Base-by-base conservation (phyloP, 2,329 filamentous ascomycete species). In the Blumeria hordei region DNA sequence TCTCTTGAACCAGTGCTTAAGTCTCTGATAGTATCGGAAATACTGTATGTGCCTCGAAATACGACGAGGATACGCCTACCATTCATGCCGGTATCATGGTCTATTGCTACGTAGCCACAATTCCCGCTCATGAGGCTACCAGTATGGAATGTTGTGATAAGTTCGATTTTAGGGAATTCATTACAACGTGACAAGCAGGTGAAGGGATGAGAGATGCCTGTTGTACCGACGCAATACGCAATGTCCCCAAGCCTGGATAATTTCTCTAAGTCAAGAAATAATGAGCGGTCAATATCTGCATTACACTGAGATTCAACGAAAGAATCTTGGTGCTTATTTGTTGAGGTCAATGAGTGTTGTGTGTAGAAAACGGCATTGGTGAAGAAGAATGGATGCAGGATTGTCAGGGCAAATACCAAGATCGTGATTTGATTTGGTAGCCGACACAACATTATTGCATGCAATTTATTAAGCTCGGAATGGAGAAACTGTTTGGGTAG, bases 11-110 rank as follows among this genome's bases (percentile, higher is more conserved):
- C 74, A 1, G 88, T 93, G 59, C 85, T 88, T 55, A 98, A 73
- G 69, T 98, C 92, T 53, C 88, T 75, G 58, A 98, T 81, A 11
- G 88, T 88, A 66, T 96, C 94, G 54, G 87, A 77, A 62, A 98
- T 75, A 60, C 88, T 94, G 68, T 96, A 95, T 12, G 92, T 96
- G 28, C 92, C 92, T 50, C 92, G 80, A 64, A 96, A 96, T 8
- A 88, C 88, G 39, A 96, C 76, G 49, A 96, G 72, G 56, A 98
- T 84, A 56, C 80, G 74, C 3, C 60, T 59, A 1, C 35, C 57
- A 28, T 50, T 36, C 52, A 58, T 14, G 59, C 57, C n/a, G 60
- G 33, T n/a, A 18, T 67, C 67, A 64, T 93, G 84, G 59, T 92
- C 88, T n/a, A 96, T 71, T 0, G 85, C 88, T 56, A 96, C 80